Evolutionary conservation across 2,329 filamentous ascomycete species (phyloP).

Genomic region (Colletotrichum sp.): DNA sequence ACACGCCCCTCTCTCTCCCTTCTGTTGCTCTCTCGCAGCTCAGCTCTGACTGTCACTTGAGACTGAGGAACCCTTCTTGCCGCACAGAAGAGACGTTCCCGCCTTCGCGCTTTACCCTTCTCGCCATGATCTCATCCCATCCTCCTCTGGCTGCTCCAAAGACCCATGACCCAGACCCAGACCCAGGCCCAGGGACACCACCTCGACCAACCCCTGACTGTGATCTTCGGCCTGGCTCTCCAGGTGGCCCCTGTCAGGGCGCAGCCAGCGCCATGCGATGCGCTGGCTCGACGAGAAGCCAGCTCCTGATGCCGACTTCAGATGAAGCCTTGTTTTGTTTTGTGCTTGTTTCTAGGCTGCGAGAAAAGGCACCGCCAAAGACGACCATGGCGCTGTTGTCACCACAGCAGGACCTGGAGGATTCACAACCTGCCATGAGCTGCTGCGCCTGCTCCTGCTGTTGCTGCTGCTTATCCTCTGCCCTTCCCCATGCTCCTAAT

Average conservation of each 20-base stretch:
- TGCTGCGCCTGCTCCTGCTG: not conserved
- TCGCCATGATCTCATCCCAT: slow-evolving; percentile 4
- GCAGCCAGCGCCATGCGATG: not conserved
- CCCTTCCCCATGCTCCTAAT: not conserved
- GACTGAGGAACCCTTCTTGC: not conserved
- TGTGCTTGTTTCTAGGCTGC: slow-evolving; percentile 16
- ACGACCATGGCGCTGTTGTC: slow-evolving; percentile 17
- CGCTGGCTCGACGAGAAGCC: slow-evolving; percentile 15
- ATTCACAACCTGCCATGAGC: not conserved
- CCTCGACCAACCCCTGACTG: slow-evolving; percentile 11
- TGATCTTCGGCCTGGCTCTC: slow-evolving; percentile 1
- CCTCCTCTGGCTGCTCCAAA: not conserved
- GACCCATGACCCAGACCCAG: not conserved
- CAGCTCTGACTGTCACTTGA: not conserved
- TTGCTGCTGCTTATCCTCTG: not conserved
- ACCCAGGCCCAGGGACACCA: not conserved
- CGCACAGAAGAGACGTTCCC: not conserved
- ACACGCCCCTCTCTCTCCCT: not conserved
- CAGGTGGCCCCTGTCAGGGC: not conserved
- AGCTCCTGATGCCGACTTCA: slow-evolving; percentile 11
- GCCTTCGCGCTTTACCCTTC: not conserved
- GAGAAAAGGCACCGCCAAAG: slow-evolving; percentile 1
- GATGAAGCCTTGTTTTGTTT: slow-evolving; percentile 21
- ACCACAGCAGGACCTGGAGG: not conserved
- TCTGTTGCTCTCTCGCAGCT: not conserved